Base-by-base conservation (phyloP, 768 basidiomycete genomes). In the Goffeauzyma gilvescens region DNA sequence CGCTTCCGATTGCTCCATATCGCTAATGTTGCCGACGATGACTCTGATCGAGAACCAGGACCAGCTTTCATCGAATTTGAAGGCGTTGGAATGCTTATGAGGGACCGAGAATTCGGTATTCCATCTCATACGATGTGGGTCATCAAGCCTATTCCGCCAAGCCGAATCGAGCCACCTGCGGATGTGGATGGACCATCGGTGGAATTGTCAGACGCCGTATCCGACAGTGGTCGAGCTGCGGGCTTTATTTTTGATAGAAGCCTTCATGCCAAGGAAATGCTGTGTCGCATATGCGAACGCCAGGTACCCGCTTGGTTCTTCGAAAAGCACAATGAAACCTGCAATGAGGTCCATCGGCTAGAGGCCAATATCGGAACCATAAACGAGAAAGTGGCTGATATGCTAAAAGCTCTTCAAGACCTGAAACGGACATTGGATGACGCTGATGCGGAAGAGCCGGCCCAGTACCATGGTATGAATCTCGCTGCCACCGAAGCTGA, bases 301-400 rank as follows among this genome's bases (percentile, higher is more conserved):
- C 78, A 81, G 52, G 81, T 96, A 45, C 89, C 90, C 2, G 82
- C 90, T 48, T 98, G 93, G 93, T 98, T 87, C 68, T 98, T 98
- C 62, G 93, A 96, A 68, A 96, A 95, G 68, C 93, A 98, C 68
- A 96, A 86, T 72, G 93, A 98, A 66, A 96, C 89, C 9, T 98
- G 93, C 55, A 84, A 76, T 52, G 90, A 95, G 66, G 79, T 82
- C 3, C 93, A 98, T 65, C 78, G 84, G 33, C 71, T 98, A 48
- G 93, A 98, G 65, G 86, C 87, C 14, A 89, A 93, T 63, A 87
- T 96, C 51, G 67, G 72, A 28, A 83, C 86, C 57, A 84, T 80
- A 68, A 93, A 96, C 66, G 93, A 98, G 62, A 79, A 79, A 18
- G 79, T 96, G 43, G 65, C 71, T 13, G 93, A 96, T 57, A 71